phyloP scores from a whole-genome alignment of 371 early-diverging fungal species.

The Rhizopus stolonifer region DNA sequence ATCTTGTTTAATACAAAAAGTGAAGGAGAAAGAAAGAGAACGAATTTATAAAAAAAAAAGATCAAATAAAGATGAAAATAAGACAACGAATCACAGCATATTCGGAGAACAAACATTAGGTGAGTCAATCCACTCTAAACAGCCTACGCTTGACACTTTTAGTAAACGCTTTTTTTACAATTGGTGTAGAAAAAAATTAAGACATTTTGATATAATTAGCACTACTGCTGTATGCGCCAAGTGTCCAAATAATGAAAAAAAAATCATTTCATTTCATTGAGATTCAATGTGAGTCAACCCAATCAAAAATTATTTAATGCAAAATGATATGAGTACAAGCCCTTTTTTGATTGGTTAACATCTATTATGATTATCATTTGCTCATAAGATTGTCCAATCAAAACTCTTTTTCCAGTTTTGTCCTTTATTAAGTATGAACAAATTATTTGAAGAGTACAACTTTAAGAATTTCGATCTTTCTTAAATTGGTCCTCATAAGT shows the following conservation, averaged over 20 bases:
- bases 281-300: constrained; percentile 27
- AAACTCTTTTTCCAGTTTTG: not conserved
- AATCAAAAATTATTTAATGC: constrained; percentile 20
- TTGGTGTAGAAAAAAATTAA: no score
- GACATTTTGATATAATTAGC: no score
- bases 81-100: constrained; percentile 13
- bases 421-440: no score
- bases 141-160: no score
- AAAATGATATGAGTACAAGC: constrained; percentile 15
- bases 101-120: not conserved
- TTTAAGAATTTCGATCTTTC: no score
- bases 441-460: no score
- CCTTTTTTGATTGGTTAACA: constrained; percentile 21
- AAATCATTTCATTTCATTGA: not conserved
- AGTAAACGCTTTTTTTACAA: no score
- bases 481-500: no score
- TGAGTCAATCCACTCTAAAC: not conserved
- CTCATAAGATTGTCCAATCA: constrained; percentile 19
- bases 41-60: constrained; percentile 9
- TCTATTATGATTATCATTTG: constrained; percentile 25
- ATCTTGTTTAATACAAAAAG: constrained; percentile 4
- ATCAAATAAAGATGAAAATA: constrained; percentile 8
- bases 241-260: no score
- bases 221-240: no score
- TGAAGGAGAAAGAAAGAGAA: constrained; percentile 8